Percentiles rank a stretch among this genome's conserved stretches.
Evolutionary conservation across 345 rosid species (phyloP).

Genomic region (Salix brachista): DNA sequence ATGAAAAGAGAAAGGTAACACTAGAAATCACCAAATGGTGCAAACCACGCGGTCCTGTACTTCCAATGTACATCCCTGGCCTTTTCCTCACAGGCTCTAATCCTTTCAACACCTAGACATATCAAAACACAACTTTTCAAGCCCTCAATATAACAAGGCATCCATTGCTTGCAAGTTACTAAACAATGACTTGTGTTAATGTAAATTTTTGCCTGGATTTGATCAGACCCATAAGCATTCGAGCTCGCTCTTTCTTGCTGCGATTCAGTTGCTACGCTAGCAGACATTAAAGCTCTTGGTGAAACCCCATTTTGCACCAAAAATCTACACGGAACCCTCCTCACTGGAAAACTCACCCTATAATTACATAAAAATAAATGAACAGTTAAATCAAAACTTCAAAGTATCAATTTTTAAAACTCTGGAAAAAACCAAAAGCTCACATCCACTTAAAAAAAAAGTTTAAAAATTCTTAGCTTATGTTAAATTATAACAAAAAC

Average conservation of each 20-base stretch:
- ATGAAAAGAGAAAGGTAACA: constrained; percentile 1
- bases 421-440: not conserved
- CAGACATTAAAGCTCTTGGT: constrained; percentile 62
- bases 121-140: constrained; percentile 1
- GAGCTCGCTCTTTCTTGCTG: constrained; percentile 49
- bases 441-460: not conserved
- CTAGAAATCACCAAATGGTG: constrained; percentile 74
- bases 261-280: constrained; percentile 52
- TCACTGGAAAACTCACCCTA: constrained; percentile 49
- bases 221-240: constrained; percentile 71
- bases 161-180: not conserved
- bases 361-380: constrained; percentile 1
- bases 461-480: no score
- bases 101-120: constrained; percentile 83
- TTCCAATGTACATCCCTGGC: constrained; percentile 99
- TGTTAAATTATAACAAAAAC: not conserved
- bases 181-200: not conserved
- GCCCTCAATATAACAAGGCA: not conserved
- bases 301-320: constrained; percentile 36
- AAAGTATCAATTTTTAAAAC: not conserved
- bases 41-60: constrained; percentile 97
- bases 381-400: not conserved
- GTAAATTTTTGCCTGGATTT: constrained; percentile 61
- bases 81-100: constrained; percentile 95
- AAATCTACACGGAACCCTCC: constrained; percentile 26